Evolutionary conservation across 192 early-diverging fungal genomes (phyloP), one percentile per base, ranked within the genome.

Genomic region (Gryganskiella cystojenkinii): DNA sequence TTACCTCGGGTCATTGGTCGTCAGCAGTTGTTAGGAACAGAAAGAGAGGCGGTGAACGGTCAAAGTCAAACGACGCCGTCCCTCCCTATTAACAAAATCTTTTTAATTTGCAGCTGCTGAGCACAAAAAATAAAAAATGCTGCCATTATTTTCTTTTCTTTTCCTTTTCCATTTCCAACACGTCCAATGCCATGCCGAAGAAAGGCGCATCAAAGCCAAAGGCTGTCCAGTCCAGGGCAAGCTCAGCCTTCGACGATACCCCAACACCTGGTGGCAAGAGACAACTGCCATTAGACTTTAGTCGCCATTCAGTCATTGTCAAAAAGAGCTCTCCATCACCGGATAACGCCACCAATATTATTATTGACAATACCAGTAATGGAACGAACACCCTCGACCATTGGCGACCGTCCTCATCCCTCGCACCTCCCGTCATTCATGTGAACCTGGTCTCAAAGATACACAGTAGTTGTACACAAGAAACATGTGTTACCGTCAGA

Each of bases 231-330:
- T 15, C 43, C 30, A 11, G 24, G 27, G 20, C 47, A 45, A 50
- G 15, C 24, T 25, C 49, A 7, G 53, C 24, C n/a, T 14, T 25
- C 22, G 37, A 13, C 37, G 13, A 9, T 5, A 45, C 60, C 9
- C n/a, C 53, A 7, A 56, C 40, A 10, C 37, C 73, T 10, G 74
- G 66, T 25, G 56, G 42, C 28, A 78, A 78, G 45, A 35, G 74
- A 30, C 74, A 78, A 34, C 37, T 78, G 42, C 74, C 74, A 20
- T 43, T 78, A 13, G 74, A 78, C 56, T 78, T 78, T 64, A 78
- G 74, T 64, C 59, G 74, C 9, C 74, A 78, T 69, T 59, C 61
- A 15, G 58, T 76, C 35, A 35, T 53, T n/a, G 34, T 54, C 19
- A 76, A 76, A 57, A 76, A 76, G 35, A 30, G 35, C 37, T 28